Conservation (phyloP, 331 rosid genomes). For the Malus hybrid region DNA sequence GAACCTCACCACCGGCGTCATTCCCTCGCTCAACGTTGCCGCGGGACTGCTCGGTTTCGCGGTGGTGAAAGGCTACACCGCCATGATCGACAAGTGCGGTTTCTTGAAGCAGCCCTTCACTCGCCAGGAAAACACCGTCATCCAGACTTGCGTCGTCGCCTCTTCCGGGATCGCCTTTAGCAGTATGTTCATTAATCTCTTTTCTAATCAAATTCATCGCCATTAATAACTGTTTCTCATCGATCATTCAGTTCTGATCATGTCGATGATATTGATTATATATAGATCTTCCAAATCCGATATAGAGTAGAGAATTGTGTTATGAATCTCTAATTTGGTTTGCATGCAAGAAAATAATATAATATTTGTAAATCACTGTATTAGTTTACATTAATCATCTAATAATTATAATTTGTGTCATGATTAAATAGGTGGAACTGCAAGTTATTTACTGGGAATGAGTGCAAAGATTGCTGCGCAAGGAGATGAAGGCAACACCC, state of each 20-base stretch:
- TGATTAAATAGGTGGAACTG: constrained; percentile 56
- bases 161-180: constrained; percentile 84
- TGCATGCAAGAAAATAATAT: background rate
- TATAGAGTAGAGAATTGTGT: no score
- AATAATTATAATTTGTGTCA: background rate
- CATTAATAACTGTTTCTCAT: background rate
- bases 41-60: constrained; percentile 74
- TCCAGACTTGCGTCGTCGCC: constrained; percentile 73
- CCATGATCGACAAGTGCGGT: constrained; percentile 28
- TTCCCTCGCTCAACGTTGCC: constrained; percentile 71
- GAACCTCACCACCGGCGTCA: constrained; percentile 64
- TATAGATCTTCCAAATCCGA: background rate
- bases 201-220: background rate
- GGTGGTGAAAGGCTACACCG: constrained; percentile 36
- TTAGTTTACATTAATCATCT: background rate
- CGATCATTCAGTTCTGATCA: background rate
- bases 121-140: constrained; percentile 75
- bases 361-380: background rate
- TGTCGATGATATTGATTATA: background rate
- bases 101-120: constrained; percentile 60
- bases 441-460: constrained; percentile 67
- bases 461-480: constrained; percentile 55
- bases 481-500: constrained; percentile 40
- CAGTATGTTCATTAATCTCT: constrained; percentile 23
- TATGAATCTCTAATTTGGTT: background rate